Base-by-base conservation (phyloP, 805 yeast genomes). In the Myxozyma mucilagina region DNA sequence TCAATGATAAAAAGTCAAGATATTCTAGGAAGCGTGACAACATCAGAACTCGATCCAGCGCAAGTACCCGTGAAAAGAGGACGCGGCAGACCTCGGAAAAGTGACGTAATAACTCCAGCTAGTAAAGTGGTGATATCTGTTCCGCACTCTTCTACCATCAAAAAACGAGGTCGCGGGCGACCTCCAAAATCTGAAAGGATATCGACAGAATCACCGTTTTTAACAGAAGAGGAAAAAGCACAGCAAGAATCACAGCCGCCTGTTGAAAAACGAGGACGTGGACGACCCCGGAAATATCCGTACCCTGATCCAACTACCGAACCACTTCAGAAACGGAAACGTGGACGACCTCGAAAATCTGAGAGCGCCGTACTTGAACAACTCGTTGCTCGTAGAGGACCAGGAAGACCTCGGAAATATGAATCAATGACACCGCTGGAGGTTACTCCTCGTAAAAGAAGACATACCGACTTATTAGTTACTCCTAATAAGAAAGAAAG, bases 81-180 rank as follows among this genome's bases (percentile, higher is more conserved):
- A 41, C 45, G 24, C 18, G 56, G 56, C 16, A 43, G 56, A 44
- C 35, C 56, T 13, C 48, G 56, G 18, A 43, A 53, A 32, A 24
- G 31, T 39, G 35, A 10, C 41, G n/a, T 11, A 13, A n/a, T n/a
- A 13, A 38, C n/a, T 38, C 41, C 41, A 38, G 41, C 41, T 38
- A 38, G n/a, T 11, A 38, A 38, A 38, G n/a, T 38, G 13, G n/a
- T 38, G 5, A 38, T 38, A 3, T 18, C 47, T 2, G 8, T 10
- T 20, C 49, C 24, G 48, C 24, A 29, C 3, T 43, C 45, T 24
- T 20, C 18, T 6, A 31, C 38, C 3, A 10, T 39, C 18, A n/a
- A n/a, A 18, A 45, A 47, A 38, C 29, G 11, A 24, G 44, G 39
- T 16, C 53, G 43, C 32, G 52, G 52, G 11, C 50, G 57, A 10